Percentiles rank a stretch among this genome's conserved stretches.
Conservation (phyloP, 768 basidiomycete genomes). For the Trametes coccinea region DNA sequence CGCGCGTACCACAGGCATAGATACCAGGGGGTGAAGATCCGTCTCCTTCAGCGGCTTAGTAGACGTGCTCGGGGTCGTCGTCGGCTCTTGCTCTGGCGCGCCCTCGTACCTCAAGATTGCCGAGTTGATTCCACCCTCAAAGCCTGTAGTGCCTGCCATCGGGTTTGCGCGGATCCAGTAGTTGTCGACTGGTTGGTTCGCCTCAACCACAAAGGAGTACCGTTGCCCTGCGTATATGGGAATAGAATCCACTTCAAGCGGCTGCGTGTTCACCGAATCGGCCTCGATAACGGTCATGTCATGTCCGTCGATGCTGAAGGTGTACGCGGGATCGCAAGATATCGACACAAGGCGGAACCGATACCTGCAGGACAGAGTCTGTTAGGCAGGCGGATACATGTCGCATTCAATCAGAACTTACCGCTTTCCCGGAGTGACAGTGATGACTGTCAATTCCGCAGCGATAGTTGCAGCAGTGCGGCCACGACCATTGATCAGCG, state of each 20-base stretch:
- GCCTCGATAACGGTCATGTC: slow-evolving; percentile 50
- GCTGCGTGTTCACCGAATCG: slow-evolving; percentile 45
- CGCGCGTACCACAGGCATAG: slow-evolving; percentile 8
- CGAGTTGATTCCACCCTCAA: slow-evolving; percentile 43
- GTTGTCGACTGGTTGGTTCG: slow-evolving; percentile 47
- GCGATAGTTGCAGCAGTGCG: slow-evolving; percentile 35
- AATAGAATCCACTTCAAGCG: slow-evolving; percentile 43
- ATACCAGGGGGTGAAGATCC: slow-evolving; percentile 38
- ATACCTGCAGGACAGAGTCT: slow-evolving; percentile 29
- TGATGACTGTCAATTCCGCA: slow-evolving; percentile 33
- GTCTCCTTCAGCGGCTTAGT: slow-evolving; percentile 40
- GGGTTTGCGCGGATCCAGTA: slow-evolving; percentile 56
- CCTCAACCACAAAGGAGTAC: slow-evolving; percentile 47
- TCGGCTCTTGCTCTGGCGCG: slow-evolving; percentile 45
- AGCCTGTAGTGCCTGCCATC: slow-evolving; percentile 27
- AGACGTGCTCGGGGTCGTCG: slow-evolving; percentile 25
- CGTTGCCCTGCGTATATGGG: slow-evolving; percentile 52
- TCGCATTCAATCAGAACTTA: slow-evolving; percentile 25
- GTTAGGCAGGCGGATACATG: background rate
- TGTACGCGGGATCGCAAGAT: slow-evolving; percentile 38
- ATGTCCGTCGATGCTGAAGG: slow-evolving; percentile 49
- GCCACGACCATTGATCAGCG: slow-evolving; percentile 48
- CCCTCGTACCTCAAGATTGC: slow-evolving; percentile 54
- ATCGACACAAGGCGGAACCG: slow-evolving; percentile 25
- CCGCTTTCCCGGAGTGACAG: slow-evolving; percentile 24